Base-by-base conservation (phyloP, 176 grass and related monocot species). In the Phoenix dactylifera region DNA sequence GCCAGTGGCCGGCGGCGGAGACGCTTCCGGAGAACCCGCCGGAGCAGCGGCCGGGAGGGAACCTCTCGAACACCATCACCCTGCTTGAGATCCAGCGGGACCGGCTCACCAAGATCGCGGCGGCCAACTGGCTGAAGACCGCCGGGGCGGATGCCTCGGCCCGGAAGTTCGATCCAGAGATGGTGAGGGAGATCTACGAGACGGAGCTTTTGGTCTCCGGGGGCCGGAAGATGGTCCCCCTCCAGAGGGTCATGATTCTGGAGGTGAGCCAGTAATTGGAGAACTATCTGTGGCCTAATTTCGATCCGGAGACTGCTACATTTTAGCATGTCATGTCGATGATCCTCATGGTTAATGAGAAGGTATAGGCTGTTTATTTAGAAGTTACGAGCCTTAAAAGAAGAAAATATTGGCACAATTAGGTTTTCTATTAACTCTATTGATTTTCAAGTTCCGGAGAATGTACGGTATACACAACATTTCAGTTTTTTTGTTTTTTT, bases 211-310 rank as follows among this genome's bases (percentile, higher is more conserved):
- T 82, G 44, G 71, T 92, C 24, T 75, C 66, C 4, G 63, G 67
- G 14, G 78, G 79, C 2, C 75, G 87, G 50, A 98, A 88, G 73
- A 92, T 87, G 17, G 82, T 86, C 52, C 93, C 84, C 6, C 76
- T 98, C 60, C 93, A 98, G 22, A 79, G 84, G 16, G 93, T 92
- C 39, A 98, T 98, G 87, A 92, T 98, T 51, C 79, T 98, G 52
- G 93, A 92, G 75, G 93, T 98, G 69, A 98, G 87, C 70, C 87
- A 98, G 81, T 98, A 92, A 84, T 76, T 92, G 52, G 87, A 98
- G 81, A 98, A 92, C 73, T 98, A 98, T 71, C 84, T 92, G 17
- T 98, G 88, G 84, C 88, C 93, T 6, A 83, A 92, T 73, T 98
- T 98, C 56, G 67, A 92, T 61, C 67, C 81, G 5, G 63, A 71